These are phyloP conservation scores for Tetradesmus lagerheimii DNA, from an alignment of 139 green algal species.

Conservation along the genomic window DNA sequence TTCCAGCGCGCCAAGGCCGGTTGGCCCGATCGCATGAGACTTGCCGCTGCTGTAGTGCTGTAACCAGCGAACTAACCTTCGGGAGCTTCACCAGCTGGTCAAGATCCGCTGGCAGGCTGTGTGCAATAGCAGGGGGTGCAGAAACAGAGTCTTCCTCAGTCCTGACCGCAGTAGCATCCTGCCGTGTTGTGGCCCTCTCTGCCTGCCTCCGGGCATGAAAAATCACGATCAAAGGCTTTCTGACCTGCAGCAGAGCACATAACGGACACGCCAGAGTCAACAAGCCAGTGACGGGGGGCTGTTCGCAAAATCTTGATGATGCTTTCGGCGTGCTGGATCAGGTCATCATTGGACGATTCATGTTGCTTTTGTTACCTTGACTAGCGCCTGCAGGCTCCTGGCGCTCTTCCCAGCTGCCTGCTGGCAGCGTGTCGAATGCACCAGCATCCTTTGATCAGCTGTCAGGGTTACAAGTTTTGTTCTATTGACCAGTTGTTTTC, in stretches of 20 bases:
- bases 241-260: neutral
- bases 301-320: neutral
- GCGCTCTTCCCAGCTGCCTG: neutral
- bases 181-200: neutral
- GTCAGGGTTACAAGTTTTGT: too few species aligned
- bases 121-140: neutral
- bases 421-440: neutral
- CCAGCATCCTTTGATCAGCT: neutral
- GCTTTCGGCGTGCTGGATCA: neutral
- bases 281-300: neutral
- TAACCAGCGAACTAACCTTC: neutral
- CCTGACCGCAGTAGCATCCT: neutral
- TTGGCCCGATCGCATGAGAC: neutral
- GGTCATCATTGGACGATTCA: neutral
- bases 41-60: neutral
- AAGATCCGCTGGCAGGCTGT: slow-evolving; percentile 23
- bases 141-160: neutral
- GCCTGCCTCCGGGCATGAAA: neutral
- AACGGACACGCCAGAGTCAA: neutral
- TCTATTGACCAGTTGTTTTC: neutral
- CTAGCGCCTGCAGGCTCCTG: neutral
- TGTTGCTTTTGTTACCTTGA: neutral
- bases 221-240: neutral
- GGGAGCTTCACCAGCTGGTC: neutral
- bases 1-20: neutral